Conservation (phyloP, 2,329 filamentous ascomycete genomes). For the Stachybotrys echinatus region DNA sequence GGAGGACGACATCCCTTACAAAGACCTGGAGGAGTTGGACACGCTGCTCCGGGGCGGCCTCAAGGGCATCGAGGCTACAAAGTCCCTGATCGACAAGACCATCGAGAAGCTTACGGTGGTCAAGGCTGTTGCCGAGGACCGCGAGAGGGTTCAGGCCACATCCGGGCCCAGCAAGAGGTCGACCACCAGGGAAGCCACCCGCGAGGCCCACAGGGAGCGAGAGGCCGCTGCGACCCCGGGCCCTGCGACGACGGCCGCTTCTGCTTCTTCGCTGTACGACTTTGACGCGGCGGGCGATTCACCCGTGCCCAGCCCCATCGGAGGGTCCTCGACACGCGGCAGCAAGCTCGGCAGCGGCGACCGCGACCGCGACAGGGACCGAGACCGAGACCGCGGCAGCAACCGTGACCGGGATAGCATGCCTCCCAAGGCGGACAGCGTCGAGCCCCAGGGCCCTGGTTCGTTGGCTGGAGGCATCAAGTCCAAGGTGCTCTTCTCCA, state of each 20-base stretch:
- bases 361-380: conserved; percentile 3
- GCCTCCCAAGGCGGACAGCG: conserved; percentile 51
- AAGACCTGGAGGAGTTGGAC: conserved; percentile 37
- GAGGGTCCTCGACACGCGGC: conserved; percentile 19
- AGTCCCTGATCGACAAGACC: conserved; percentile 26
- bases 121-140: conserved; percentile 35
- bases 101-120: conserved; percentile 39
- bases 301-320: conserved; percentile 38
- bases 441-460: conserved; percentile 42
- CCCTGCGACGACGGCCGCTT: conserved; percentile 10
- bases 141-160: conserved; percentile 30
- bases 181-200: conserved; percentile 11
- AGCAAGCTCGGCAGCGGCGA: conserved; percentile 23
- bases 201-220: not conserved
- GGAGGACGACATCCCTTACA: conserved; percentile 28
- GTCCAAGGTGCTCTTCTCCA: conserved; percentile 52
- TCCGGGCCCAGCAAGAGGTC: conserved; percentile 23
- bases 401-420: conserved; percentile 45
- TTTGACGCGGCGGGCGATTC: conserved; percentile 40
- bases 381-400: conserved; percentile 23
- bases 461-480: conserved; percentile 17
- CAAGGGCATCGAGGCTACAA: conserved; percentile 32
- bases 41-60: conserved; percentile 36
- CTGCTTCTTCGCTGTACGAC: conserved; percentile 34
- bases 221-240: not conserved